Percentiles rank a stretch among this genome's conserved stretches.
phyloP scores from a whole-genome alignment of 78 protist species.

The Protostelium mycophagum region DNA sequence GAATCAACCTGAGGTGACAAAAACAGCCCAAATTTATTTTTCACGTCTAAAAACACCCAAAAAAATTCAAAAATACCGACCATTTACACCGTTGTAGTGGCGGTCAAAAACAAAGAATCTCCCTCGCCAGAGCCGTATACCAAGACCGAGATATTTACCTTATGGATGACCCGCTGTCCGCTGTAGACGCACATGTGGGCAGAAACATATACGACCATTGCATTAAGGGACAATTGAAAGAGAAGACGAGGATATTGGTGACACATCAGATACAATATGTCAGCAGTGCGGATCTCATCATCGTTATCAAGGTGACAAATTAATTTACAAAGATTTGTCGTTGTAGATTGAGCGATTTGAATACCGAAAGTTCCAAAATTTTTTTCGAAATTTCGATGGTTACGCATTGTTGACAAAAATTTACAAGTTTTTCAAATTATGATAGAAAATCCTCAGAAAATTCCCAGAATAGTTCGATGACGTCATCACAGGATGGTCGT shows the following conservation, averaged over 20 bases:
- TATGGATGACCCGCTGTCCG: conserved; percentile 90
- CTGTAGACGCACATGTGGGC: conserved; percentile 90
- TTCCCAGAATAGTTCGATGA: no score
- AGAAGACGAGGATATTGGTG: conserved; percentile 76
- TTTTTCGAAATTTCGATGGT: no score
- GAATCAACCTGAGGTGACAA: conserved; percentile 68
- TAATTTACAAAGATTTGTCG: no score
- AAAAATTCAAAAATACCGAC: no score
- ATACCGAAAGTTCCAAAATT: no score
- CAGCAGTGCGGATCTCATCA: conserved; percentile 3
- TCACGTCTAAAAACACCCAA: no score
- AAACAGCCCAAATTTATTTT: not conserved
- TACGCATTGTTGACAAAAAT: not conserved
- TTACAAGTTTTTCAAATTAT: not conserved
- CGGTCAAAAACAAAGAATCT: conserved; percentile 95
- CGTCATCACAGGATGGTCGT: no score
- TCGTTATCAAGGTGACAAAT: conserved; percentile 37
- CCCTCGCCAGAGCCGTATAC: conserved; percentile 87
- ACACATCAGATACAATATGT: conserved; percentile 67
- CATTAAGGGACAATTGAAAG: conserved; percentile 30
- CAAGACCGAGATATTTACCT: conserved; percentile 71
- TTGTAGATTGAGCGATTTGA: no score
- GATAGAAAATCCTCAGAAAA: no score
- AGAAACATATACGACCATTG: conserved; percentile 59
- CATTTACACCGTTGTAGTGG: no score